Percentiles rank a stretch among this genome's conserved stretches.
These are phyloP conservation scores for Fusarium papillatum DNA, from an alignment of 2,329 filamentous ascomycete genomes.

Conservation along the genomic window DNA sequence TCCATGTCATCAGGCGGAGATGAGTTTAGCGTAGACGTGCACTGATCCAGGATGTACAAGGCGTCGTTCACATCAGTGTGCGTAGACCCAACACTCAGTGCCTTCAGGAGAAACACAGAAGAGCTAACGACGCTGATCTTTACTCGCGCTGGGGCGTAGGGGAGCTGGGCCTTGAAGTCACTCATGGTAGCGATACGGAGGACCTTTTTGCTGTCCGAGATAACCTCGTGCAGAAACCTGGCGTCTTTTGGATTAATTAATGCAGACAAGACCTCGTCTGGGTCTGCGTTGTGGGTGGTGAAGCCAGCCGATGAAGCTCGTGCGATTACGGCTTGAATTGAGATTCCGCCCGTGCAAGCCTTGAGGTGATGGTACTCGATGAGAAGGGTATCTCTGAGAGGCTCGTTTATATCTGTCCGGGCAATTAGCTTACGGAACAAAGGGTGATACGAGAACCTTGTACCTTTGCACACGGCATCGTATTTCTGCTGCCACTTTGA, in stretches of 20 bases:
- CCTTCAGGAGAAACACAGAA: slow-evolving; percentile 40
- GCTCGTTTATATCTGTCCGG: slow-evolving; percentile 2
- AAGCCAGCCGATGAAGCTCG: slow-evolving; percentile 24
- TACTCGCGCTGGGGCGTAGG: slow-evolving; percentile 32
- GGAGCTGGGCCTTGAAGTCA: slow-evolving; percentile 21
- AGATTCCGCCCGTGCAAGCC: slow-evolving; percentile 35
- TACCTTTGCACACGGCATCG: not conserved
- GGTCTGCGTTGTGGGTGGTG: not conserved
- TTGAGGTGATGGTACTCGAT: slow-evolving; percentile 39
- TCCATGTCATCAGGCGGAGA: slow-evolving; percentile 41
- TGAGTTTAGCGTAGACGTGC: slow-evolving; percentile 23
- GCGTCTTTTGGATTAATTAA: slow-evolving; percentile 35
- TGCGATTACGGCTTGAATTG: slow-evolving; percentile 37
- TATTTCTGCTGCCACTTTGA: slow-evolving; percentile 31
- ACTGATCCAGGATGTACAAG: slow-evolving; percentile 27
- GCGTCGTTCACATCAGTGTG: slow-evolving; percentile 32
- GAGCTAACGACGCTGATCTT: slow-evolving; percentile 38
- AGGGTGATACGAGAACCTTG: not conserved
- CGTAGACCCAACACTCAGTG: slow-evolving; percentile 27
- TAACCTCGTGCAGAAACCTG: slow-evolving; percentile 35
- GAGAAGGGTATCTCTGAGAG: slow-evolving; percentile 19
- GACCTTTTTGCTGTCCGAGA: slow-evolving; percentile 32
- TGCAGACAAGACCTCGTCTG: slow-evolving; percentile 19
- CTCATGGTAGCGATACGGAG: slow-evolving; percentile 29
- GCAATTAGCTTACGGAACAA: not conserved